Base-by-base conservation (phyloP, 2,329 filamentous ascomycete genomes). In the Hymenoscyphus fructigenus region DNA sequence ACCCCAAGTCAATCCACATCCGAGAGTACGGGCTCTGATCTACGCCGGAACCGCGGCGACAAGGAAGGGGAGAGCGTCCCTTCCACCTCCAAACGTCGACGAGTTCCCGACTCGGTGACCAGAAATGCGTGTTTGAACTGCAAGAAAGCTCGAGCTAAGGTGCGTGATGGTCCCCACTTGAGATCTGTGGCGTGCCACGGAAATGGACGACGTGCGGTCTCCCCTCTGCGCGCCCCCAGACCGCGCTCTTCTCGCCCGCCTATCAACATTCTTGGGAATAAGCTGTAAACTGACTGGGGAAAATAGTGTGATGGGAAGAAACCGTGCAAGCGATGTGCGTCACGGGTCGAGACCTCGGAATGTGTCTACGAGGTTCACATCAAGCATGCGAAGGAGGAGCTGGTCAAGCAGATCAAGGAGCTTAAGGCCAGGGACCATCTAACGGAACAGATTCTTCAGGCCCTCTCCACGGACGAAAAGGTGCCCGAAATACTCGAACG, bases 141-240 rank as follows among this genome's bases (percentile, higher is more conserved):
- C 65, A 77, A 76, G 63, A 76, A 76, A 59, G 75, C 75, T 20
- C 70, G 75, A 65, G 71, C 75, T 29, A 77, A 77, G 70, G 76
- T 77, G 64, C 63, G 71, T 68, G 2, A n/a, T 65, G 50, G 28
- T 61, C 29, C 28, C 57, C 44, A 12, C 32, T 32, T 50, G n/a
- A 23, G 44, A 23, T 50, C 20, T 12, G 44, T 26, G 44, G 44
- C 44, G 44, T 26, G 44, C 44, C n/a, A 17, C 41, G 5, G 44
- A 50, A 20, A 50, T 20, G 44, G 44, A 50, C 44, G 44, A 50
- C 44, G 44, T 23, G 20, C 44, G 44, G 20, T n/a, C 23, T 60
- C 38, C 26, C 28, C 28, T 17, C 28, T 56, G 44, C 41, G 59
- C 32, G 44, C 59, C 20, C n/a, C n/a, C n/a, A n/a, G n/a, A n/a